A percentile compares a stretch with the other conserved stretches of the same genome.
Conservation (phyloP, 2,329 filamentous ascomycete genomes). For the Penicillium sp. region DNA sequence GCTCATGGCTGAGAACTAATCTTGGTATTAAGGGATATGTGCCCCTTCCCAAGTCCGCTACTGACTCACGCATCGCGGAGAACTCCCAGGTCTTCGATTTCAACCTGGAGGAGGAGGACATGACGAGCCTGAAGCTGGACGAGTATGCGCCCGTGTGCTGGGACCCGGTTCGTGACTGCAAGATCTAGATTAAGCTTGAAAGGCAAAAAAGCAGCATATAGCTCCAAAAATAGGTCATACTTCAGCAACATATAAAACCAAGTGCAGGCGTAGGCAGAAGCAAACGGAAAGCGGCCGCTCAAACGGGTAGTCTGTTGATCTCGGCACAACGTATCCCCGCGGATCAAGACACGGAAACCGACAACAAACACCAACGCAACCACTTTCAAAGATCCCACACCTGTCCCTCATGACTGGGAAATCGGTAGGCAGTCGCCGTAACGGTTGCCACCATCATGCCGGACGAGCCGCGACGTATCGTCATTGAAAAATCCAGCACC, state of each 20-base stretch:
- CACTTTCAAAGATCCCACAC: background rate
- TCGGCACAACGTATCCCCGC: conserved; percentile 40
- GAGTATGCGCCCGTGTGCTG: conserved; percentile 63
- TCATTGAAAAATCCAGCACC: conserved; percentile 44
- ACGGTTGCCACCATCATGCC: conserved; percentile 32
- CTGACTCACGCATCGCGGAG: conserved; percentile 62
- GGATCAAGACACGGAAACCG: conserved; percentile 8
- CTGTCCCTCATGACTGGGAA: conserved; percentile 21
- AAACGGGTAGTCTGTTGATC: conserved; percentile 28
- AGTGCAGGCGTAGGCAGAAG: background rate
- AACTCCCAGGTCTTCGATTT: conserved; percentile 66
- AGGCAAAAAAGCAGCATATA: too few relatives aligned
- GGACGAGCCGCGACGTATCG: conserved; percentile 35
- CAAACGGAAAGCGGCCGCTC: background rate
- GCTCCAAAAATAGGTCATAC: too few relatives aligned
- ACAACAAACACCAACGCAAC: conserved; percentile 3
- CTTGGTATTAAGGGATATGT: conserved; percentile 56
- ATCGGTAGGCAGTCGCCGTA: conserved; percentile 24
- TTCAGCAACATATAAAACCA: background rate
- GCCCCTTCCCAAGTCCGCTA: conserved; percentile 66
- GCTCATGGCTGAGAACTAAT: background rate
- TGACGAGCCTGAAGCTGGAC: conserved; percentile 59
- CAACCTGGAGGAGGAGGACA: conserved; percentile 61
- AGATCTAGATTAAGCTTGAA: conserved; percentile 18
- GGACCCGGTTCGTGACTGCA: conserved; percentile 54